Evolutionary conservation across 805 yeast genomes (phyloP), one percentile per base, ranked within the genome.

Genomic region (Clavispora asparagi): DNA sequence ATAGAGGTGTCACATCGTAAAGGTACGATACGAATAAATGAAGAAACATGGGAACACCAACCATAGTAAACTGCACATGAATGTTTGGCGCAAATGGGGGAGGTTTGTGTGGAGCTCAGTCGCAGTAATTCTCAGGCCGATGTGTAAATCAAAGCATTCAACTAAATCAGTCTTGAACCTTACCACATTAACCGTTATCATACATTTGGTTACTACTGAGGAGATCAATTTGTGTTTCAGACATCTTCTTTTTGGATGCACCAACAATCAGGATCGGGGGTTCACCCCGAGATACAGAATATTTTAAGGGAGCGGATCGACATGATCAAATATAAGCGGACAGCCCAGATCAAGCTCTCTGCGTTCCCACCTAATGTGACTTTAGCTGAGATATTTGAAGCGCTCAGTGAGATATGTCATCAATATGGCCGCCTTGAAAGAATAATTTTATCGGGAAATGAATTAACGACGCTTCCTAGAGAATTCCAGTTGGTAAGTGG

Each of bases 1-100:
- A 62, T 6, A 78, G 77, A 52, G 94, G 94, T 7, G 63, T 80
- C 17, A 67, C 60, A 25, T 51, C 56, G 7, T 61, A 48, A 47
- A 19, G 10, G 14, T 10, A 31, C 10, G 2, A 6, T 9, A 33
- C 13, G 3, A 33, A 17, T 6, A 31, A n/a, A 31, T 31, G 17
- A 14, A 7, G 17, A 31, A 16, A 10, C 13, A 8, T 33, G 25
- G 12, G 4, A 11, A 7, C 29, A 4, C 29, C 12, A 9, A 11
- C 29, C 9, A 27, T 27, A 11, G 29, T 11, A 11, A 11, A 27
- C 32, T 30, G 37, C 25, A 17, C 37, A 14, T 14, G 9, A 6
- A 16, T 10, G 16, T 33, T 12, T 6, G 7, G 25, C 23, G 25
- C 23, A 6, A 17, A n/a, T 29, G 29, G 29, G n/a, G n/a, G 17